phyloP scores from a whole-genome alignment of 2,329 filamentous ascomycete species.

The Cladosporium sp. region DNA sequence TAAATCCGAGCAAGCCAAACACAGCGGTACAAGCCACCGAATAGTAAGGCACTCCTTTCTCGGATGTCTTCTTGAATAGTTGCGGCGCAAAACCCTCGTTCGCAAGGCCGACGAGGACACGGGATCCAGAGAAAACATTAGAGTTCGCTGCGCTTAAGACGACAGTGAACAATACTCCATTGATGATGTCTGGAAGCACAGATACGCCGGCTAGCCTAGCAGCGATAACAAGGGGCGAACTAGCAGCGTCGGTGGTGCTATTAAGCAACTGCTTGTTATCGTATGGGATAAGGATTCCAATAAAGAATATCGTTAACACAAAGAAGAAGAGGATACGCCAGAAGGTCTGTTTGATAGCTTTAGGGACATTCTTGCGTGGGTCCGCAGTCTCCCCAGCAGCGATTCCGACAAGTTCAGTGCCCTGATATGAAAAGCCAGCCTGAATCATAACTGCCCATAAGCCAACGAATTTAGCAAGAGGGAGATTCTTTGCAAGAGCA shows the following conservation, averaged over 20 bases:
- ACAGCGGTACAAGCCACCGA: slow-evolving; percentile 63
- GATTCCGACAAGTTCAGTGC: slow-evolving; percentile 52
- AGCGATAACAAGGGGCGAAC: slow-evolving; percentile 64
- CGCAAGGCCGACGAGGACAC: slow-evolving; percentile 64
- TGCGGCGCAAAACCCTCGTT: slow-evolving; percentile 53
- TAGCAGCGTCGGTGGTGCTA: slow-evolving; percentile 40
- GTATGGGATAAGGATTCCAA: slow-evolving; percentile 32
- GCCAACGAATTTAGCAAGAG: slow-evolving; percentile 37
- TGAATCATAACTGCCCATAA: slow-evolving; percentile 56
- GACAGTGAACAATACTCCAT: slow-evolving; percentile 65
- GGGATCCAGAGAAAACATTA: slow-evolving; percentile 63
- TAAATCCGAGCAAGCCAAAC: slow-evolving; percentile 67
- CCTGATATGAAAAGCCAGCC: slow-evolving; percentile 55
- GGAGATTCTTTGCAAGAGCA: slow-evolving; percentile 23
- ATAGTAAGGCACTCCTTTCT: slow-evolving; percentile 67
- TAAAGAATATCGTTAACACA: slow-evolving; percentile 34
- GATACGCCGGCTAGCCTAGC: slow-evolving; percentile 58
- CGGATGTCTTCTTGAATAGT: slow-evolving; percentile 55
- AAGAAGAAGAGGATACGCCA: slow-evolving; percentile 36
- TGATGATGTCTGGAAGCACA: slow-evolving; percentile 62
- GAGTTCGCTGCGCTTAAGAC: slow-evolving; percentile 67
- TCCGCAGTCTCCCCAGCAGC: slow-evolving; percentile 51
- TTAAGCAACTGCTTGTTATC: slow-evolving; percentile 35
- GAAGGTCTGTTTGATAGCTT: slow-evolving; percentile 35
- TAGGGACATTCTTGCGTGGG: slow-evolving; percentile 44